Evolutionary conservation across 768 basidiomycete genomes (phyloP), one percentile per base, ranked within the genome.

Genomic region (Mycena pura): DNA sequence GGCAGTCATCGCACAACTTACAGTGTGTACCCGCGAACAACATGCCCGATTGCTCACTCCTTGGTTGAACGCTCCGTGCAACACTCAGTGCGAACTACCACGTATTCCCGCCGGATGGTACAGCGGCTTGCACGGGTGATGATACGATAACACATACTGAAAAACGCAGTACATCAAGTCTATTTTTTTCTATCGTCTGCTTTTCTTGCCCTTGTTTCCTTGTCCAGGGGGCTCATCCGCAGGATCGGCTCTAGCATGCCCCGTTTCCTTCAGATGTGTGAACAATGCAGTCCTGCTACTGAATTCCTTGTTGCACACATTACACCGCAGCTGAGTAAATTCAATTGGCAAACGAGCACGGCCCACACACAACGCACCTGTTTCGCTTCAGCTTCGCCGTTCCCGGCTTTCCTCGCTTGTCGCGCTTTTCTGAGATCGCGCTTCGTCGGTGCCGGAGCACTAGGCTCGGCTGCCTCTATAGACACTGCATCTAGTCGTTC

Each of bases 361-460:
- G 29, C 22, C 22, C 19, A 13, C 25, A 1, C 32, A 50, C 28
- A 45, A 29, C 52, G 44, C 34, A 70, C 68, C 43, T 62, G 67
- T 48, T 69, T 75, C 22, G 63, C 71, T 32, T 67, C 69, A 31
- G 70, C 70, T 39, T 76, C 74, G 14, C 69, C 77, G 41, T 69
- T 72, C 61, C 79, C 77, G 6, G 77, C 81, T 71, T 90, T 93
- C 78, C 88, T 93, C 45, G 85, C 86, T 72, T 96, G 92, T 45
- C 86, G 81, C 17, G 89, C 88, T 47, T 88, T 83, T 45, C 96
- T 79, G 73, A 89, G 93, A 29, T 97, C 93, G 59, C 85, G 86
- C 75, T 97, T 98, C 6, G 93, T 77, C 1, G 72, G 70, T 56
- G 75, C 76, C 34, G 69, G 52, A 51, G 57, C 47, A 47, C 55